A percentile compares a stretch with the other conserved stretches of the same genome.
phyloP scores from a whole-genome alignment of 1,139 yeast genomes.

The Yamadazyma sp. region DNA sequence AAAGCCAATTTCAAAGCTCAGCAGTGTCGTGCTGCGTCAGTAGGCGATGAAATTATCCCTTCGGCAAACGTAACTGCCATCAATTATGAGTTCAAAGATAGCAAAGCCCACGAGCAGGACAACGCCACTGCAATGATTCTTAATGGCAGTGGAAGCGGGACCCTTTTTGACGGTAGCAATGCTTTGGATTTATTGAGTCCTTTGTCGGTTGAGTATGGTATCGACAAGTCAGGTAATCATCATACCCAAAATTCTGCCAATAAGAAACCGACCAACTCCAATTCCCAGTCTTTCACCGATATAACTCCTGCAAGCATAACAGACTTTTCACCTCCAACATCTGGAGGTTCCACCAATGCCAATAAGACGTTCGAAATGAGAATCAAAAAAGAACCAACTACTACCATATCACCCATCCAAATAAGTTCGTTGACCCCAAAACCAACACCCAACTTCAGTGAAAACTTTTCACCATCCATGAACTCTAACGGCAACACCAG shows the following conservation, averaged over 20 bases:
- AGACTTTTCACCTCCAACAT: constrained; percentile 25
- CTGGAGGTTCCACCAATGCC: not conserved
- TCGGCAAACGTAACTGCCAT: not conserved
- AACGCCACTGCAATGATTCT: too few species aligned
- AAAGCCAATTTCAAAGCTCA: constrained; percentile 32
- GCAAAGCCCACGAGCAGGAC: too few species aligned
- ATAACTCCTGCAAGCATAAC: constrained; percentile 31
- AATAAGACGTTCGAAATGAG: constrained; percentile 6
- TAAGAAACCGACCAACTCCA: constrained; percentile 9
- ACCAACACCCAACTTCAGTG: constrained; percentile 8
- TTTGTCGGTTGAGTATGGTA: constrained; percentile 33
- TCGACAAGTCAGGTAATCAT: constrained; percentile 19
- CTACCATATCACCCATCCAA: constrained; percentile 17
- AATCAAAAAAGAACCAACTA: constrained; percentile 14
- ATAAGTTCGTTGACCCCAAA: constrained; percentile 11
- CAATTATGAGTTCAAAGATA: not conserved
- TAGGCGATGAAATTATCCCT: constrained; percentile 3
- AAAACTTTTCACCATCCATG: constrained; percentile 2
- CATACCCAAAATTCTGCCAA: constrained; percentile 10
- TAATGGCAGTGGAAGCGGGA: not conserved
- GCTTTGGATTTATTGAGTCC: constrained; percentile 44
- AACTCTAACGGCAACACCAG: not conserved
- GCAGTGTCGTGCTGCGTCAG: constrained; percentile 14
- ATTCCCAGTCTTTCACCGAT: constrained; percentile 13
- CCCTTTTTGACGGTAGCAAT: not conserved